A percentile compares a stretch with the other conserved stretches of the same genome.
Conservation (phyloP, 169 alveolate genomes). For the Plasmodium chabaudi region DNA sequence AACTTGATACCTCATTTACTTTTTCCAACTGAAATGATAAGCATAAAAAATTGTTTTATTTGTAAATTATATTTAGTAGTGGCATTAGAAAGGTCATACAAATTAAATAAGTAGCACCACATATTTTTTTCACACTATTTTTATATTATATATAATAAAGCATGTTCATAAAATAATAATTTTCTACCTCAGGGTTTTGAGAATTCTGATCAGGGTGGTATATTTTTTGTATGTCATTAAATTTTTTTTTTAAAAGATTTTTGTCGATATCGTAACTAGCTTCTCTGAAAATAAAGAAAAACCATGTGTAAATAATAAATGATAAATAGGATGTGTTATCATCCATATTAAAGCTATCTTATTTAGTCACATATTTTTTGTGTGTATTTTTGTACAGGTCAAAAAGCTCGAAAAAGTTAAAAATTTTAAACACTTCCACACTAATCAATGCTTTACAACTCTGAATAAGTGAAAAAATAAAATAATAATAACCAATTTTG, state of each 20-base stretch:
- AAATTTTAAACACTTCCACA: slow-evolving; percentile 43
- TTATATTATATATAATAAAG: not conserved
- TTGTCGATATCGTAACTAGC: slow-evolving; percentile 36
- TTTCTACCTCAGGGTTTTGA: slow-evolving; percentile 20
- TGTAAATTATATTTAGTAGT: not conserved
- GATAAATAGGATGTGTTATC: too few species aligned
- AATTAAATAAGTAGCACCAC: not conserved
- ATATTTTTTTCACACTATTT: not conserved
- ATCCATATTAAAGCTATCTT: not conserved
- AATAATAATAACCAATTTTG: not conserved
- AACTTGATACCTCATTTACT: slow-evolving; percentile 65
- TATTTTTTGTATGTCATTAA: slow-evolving; percentile 56
- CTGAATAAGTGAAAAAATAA: slow-evolving; percentile 1
- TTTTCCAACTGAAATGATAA: slow-evolving; percentile 21
- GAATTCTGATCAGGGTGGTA: slow-evolving; percentile 59
- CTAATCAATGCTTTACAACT: slow-evolving; percentile 49
- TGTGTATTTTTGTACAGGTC: slow-evolving; percentile 25
- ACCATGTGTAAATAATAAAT: not conserved
- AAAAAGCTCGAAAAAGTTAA: slow-evolving; percentile 59
- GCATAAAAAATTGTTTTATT: not conserved
- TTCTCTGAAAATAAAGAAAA: slow-evolving; percentile 15
- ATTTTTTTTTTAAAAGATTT: slow-evolving; percentile 40
- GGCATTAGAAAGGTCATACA: too few species aligned
- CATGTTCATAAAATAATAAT: not conserved
- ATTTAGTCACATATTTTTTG: not conserved